These are phyloP conservation scores for Diophrys sp. DNA, from an alignment of 73 alveolate genomes.

Conservation along the genomic window DNA sequence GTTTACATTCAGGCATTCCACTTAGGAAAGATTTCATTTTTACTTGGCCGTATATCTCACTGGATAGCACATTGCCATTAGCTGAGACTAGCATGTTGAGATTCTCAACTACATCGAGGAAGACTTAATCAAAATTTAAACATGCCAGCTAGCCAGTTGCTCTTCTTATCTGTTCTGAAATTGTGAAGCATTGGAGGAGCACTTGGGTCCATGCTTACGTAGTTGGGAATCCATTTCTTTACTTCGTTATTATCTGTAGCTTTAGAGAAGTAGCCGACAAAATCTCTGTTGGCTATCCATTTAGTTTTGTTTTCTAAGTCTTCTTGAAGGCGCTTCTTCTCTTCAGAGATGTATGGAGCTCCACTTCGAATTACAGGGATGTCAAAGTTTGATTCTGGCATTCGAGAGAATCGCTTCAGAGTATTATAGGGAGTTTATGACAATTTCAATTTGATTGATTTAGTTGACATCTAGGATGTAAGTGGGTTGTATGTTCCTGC, in stretches of 20 bases:
- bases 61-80: constrained; percentile 81
- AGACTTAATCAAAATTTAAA: constrained; percentile 52
- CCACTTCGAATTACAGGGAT: constrained; percentile 26
- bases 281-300: constrained; percentile 19
- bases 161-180: constrained; percentile 67
- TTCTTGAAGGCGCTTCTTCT: neutral
- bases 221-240: constrained; percentile 64
- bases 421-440: neutral
- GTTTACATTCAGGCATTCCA: constrained; percentile 72
- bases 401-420: neutral
- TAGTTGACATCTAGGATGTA: too few species aligned
- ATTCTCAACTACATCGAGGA: constrained; percentile 83
- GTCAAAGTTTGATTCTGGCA: constrained; percentile 28
- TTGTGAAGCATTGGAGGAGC: constrained; percentile 69
- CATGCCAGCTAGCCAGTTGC: constrained; percentile 59
- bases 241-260: constrained; percentile 16
- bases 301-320: constrained; percentile 4
- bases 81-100: constrained; percentile 73
- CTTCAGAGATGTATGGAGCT: constrained; percentile 56
- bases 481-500: too few species aligned
- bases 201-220: constrained; percentile 73
- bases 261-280: constrained; percentile 43
- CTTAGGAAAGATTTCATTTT: constrained; percentile 77
- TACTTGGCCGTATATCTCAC: constrained; percentile 85
- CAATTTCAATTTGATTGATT: neutral